Percentiles rank a stretch among this genome's conserved stretches.
These are phyloP conservation scores for Uncinocarpus reesii DNA, from an alignment of 2,329 filamentous ascomycete species.

Conservation along the genomic window DNA sequence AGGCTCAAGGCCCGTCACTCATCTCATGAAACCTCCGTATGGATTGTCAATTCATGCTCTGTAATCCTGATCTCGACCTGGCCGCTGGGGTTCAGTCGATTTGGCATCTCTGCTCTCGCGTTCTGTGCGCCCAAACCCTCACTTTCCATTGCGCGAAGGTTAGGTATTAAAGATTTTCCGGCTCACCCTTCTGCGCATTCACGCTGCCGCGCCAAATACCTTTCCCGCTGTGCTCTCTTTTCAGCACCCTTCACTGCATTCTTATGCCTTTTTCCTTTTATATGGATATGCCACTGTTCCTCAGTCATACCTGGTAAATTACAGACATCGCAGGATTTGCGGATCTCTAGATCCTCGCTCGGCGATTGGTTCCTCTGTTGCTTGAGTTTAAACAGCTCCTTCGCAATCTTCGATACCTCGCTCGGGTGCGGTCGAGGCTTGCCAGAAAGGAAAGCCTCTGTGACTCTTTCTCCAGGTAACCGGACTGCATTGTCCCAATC, in stretches of 20 bases:
- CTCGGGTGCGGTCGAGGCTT: conserved; percentile 45
- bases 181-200: conserved; percentile 12
- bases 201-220: conserved; percentile 24
- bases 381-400: conserved; percentile 48
- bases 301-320: conserved; percentile 40
- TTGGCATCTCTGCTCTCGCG: too few species aligned
- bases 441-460: conserved; percentile 52
- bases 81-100: too few species aligned
- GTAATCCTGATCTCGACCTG: too few species aligned
- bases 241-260: conserved; percentile 37
- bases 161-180: neutral
- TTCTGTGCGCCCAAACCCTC: too few species aligned
- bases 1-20: too few species aligned
- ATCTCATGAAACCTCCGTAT: too few species aligned
- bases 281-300: conserved; percentile 43
- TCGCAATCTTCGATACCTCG: conserved; percentile 49
- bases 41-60: too few species aligned
- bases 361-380: conserved; percentile 38
- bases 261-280: conserved; percentile 48
- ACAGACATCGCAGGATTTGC: conserved; percentile 58
- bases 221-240: conserved; percentile 25
- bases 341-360: conserved; percentile 40
- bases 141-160: too few species aligned
- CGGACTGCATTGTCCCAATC: conserved; percentile 56
- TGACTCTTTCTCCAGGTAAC: conserved; percentile 52